Base-by-base conservation (phyloP, 306 rosid genomes). In the Prunus kanzakura region DNA sequence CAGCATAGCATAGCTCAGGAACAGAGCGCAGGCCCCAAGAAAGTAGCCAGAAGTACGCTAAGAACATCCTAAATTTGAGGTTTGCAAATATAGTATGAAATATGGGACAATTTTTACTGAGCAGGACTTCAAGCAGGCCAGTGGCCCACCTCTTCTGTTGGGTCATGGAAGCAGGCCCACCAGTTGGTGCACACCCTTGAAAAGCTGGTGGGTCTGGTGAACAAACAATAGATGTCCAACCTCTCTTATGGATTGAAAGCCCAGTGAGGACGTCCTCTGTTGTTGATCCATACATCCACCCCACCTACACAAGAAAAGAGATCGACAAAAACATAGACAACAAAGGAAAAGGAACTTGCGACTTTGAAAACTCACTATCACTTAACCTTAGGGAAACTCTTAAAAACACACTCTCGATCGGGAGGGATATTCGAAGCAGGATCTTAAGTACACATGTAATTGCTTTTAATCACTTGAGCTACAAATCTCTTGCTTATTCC, bases 141-240 rank as follows among this genome's bases (percentile, higher is more conserved):
- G 86, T 81, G 45, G 81, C 84, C 93, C 90, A 90, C 76, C 97
- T 90, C 77, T 90, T 93, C 3, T 78, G 85, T 84, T 93, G 96
- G 50, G 71, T 61, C 84, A 88, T 62, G 8, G 87, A 11, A 5
- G 27, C 19, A 29, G 96, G 94, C 8, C 83, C 88, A 4, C 88
- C 79, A 0, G 23, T 7, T 1, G 94, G 96, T 5, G 88, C 89
- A 70, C 86, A 80, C 0, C 98, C 97, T 3, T 72, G 54, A 76
- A 93, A 91, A 1, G 82, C 89, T 0, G 80, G 70, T 38, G 94
- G 96, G 49, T 73, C 64, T 0, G 91, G 83, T 2, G 46, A 18
- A 9, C 81, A 76, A 9, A 45, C 0, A 8, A 79, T 86, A 0
- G 98, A 90, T 68, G 80, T 88, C 98, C 96, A 91, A 10, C 97